Evolutionary conservation across 768 basidiomycete species (phyloP), one percentile per base, ranked within the genome.

Genomic region (Lepiota brunneoincarnata): DNA sequence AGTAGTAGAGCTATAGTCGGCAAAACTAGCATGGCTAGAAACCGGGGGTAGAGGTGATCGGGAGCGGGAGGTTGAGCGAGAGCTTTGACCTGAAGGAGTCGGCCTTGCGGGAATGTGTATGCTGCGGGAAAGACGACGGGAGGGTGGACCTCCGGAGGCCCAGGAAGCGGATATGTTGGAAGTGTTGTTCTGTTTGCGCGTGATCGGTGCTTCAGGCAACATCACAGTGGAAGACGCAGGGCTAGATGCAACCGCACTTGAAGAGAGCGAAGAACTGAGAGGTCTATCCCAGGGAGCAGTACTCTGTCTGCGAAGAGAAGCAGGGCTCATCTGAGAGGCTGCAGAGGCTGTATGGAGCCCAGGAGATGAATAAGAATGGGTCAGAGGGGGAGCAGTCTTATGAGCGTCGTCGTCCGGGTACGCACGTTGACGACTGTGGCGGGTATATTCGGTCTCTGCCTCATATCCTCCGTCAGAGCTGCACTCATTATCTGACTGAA

Each of bases 41-140:
- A 80, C 63, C 36, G 85, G 82, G 9, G 93, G 93, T 49, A 97
- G 78, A 1, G 94, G 95, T 0, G 97, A 98, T 38, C 94, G 83
- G 4, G 96, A 98, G 42, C 95, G 87, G 51, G 96, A 98, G 17
- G 90, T 93, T 7, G 94, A 97, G 31, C 96, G 89, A 18, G 96
- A 98, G 64, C 87, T 91, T 59, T 88, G 85, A 26, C 82, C 85
- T 51, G 92, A 93, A 50, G 75, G 84, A 45, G 82, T 74, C 17
- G 84, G 78, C 23, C 82, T 81, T 37, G 77, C 69, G 49, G 85
- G 81, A 49, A 91, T 89, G 63, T 92, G 90, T 54, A 92, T 88
- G 2, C 87, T 83, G 58, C 91, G 86, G 21, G 91, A 93, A 55
- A 93, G 77, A n/a, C 91, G 82, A 59, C 90, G 89, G 50, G 88